Evolutionary conservation across 1,284 basidiomycete species (phyloP).

Genomic region (Cerrena zonata): DNA sequence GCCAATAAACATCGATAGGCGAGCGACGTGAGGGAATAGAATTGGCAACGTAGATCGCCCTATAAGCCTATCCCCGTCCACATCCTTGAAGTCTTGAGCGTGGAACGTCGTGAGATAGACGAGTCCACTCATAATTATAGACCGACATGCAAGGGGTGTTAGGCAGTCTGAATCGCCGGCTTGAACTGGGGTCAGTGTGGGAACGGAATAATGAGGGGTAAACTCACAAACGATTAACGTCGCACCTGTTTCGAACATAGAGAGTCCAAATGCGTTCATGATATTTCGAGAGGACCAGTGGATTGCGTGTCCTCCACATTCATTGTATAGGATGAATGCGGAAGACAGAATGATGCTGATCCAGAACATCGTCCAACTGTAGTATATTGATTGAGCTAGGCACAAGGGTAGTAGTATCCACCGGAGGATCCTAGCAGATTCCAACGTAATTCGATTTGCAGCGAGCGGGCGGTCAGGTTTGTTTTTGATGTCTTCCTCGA

Average conservation of each 20-base stretch:
- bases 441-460: constrained; percentile 32
- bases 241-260: constrained; percentile 31
- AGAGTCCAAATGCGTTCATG: constrained; percentile 32
- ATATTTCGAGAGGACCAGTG: constrained; percentile 30
- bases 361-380: constrained; percentile 25
- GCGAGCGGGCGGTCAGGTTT: constrained; percentile 42
- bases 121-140: constrained; percentile 20
- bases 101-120: constrained; percentile 34
- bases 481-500: constrained; percentile 38
- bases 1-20: constrained; percentile 3
- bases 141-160: constrained; percentile 12
- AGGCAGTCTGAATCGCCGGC: background rate
- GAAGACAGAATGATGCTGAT: constrained; percentile 29
- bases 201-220: constrained; percentile 15
- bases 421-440: constrained; percentile 28
- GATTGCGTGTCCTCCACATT: constrained; percentile 25
- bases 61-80: constrained; percentile 30
- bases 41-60: constrained; percentile 35
- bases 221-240: constrained; percentile 11
- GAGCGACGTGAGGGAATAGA: constrained; percentile 21
- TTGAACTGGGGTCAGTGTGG: constrained; percentile 30
- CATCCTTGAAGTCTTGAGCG: constrained; percentile 38
- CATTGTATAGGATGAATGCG: constrained; percentile 31
- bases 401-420: constrained; percentile 33
- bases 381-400: constrained; percentile 26